Evolutionary conservation across 176 grass and related monocot species (phyloP).

Genomic region (Carex cristatella): DNA sequence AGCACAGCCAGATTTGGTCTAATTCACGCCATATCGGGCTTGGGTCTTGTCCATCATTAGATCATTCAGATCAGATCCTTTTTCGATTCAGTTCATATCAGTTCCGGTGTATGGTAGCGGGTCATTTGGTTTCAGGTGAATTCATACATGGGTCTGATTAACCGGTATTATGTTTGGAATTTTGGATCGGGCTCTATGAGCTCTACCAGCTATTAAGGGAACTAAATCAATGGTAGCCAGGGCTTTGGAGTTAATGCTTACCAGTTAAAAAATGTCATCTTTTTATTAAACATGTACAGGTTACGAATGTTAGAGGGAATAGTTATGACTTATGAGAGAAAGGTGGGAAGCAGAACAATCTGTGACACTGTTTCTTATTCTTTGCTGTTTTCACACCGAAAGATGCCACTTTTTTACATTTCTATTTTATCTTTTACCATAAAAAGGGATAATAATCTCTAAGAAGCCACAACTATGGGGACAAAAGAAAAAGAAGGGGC

Average conservation of each 20-base stretch:
- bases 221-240: background rate
- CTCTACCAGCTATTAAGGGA: background rate
- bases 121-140: background rate
- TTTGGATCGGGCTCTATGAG: background rate
- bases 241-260: background rate
- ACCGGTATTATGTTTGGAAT: background rate
- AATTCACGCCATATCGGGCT: background rate
- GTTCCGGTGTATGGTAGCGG: background rate
- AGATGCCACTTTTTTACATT: conserved; percentile 8
- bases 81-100: background rate
- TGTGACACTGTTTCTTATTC: conserved; percentile 15
- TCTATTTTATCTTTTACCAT: conserved; percentile 24
- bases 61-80: background rate
- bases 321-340: background rate
- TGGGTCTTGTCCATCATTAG: background rate
- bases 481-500: conserved; percentile 41
- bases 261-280: background rate
- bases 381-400: conserved; percentile 8
- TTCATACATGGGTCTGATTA: background rate
- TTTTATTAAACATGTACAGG: background rate
- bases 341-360: background rate
- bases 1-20: background rate
- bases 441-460: conserved; percentile 19
- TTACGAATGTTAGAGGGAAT: background rate
- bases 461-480: conserved; percentile 33